phyloP scores from a whole-genome alignment of 306 rosid genomes.

The Gynostemma pentaphyllum region DNA sequence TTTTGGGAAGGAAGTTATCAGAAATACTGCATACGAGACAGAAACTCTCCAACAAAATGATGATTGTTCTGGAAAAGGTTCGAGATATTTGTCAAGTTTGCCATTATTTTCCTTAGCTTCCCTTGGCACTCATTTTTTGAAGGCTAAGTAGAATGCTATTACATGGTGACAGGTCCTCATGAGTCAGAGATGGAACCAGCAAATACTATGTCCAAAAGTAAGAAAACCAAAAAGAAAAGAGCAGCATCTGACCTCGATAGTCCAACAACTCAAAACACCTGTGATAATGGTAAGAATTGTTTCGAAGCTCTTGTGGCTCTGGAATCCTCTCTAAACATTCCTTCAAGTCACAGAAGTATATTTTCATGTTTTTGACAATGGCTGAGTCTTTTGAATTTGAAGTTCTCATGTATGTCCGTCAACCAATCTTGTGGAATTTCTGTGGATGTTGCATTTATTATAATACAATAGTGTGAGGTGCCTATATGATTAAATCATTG shows the following conservation, averaged over 20 bases:
- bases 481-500: too few species aligned
- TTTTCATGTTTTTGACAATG: too few species aligned
- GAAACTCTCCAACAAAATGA: background rate
- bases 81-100: background rate
- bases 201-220: slow-evolving; percentile 11
- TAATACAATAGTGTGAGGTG: too few species aligned
- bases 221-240: slow-evolving; percentile 25
- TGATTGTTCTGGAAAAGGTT: background rate
- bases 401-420: too few species aligned
- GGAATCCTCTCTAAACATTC: background rate
- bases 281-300: slow-evolving; percentile 17
- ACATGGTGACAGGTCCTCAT: slow-evolving; percentile 1
- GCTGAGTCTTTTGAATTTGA: too few species aligned
- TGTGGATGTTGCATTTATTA: too few species aligned
- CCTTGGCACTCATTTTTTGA: background rate
- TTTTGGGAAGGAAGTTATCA: slow-evolving; percentile 7
- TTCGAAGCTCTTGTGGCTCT: background rate
- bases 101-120: background rate
- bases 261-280: background rate
- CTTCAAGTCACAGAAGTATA: too few species aligned
- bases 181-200: background rate
- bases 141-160: background rate
- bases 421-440: too few species aligned
- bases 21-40: background rate
- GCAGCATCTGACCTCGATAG: slow-evolving; percentile 17